Evolutionary conservation across 2,329 filamentous ascomycete species (phyloP), one percentile per base, ranked within the genome.

Genomic region (Phaeosphaeriaceae sp.): DNA sequence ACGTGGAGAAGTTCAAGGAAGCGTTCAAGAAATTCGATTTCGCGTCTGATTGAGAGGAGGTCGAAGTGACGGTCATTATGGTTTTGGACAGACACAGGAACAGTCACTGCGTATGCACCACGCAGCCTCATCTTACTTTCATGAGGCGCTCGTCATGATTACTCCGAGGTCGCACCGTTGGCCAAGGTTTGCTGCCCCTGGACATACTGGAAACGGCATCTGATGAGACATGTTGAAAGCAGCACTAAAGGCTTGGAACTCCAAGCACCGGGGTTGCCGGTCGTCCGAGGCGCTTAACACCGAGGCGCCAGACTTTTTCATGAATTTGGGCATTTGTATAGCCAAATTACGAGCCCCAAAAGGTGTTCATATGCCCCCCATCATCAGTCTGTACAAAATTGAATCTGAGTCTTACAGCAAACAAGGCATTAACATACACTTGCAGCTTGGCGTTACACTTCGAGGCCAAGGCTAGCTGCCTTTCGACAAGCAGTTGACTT

Each of bases 21-120:
- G 89, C 90, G 0, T 99, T 97, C 73, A 89, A 92, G 78, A 83
- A 87, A 30, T 97, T 91, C 85, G 94, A 99, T 77, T 97, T 97
- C 76, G 91, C 92, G 22, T 48, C 46, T 15, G 46, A 48, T n/a
- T 48, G 24, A 48, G 11, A 23, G 19, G 19, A 23, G 1, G 19
- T 22, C 21, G 43, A 22, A 17, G 3, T 13, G 23, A 23, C 21
- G 11, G 15, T n/a, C 4, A 46, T 11, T 46, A 17, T 23, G 21
- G 7, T 11, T 23, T 22, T 15, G 21, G 15, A n/a, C 15, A 17
- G 35, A n/a, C 15, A n/a, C 11, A 4, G 4, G 3, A 4, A 40
- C 13, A 40, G 35, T 3, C n/a, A n/a, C n/a, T n/a, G n/a, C n/a
- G n/a, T n/a, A 23, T 23, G 19, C 43, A 46, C 43, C 43, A n/a